Evolutionary conservation across 2,329 filamentous ascomycete genomes (phyloP), one percentile per base, ranked within the genome.

Genomic region (Saccharata proteae): DNA sequence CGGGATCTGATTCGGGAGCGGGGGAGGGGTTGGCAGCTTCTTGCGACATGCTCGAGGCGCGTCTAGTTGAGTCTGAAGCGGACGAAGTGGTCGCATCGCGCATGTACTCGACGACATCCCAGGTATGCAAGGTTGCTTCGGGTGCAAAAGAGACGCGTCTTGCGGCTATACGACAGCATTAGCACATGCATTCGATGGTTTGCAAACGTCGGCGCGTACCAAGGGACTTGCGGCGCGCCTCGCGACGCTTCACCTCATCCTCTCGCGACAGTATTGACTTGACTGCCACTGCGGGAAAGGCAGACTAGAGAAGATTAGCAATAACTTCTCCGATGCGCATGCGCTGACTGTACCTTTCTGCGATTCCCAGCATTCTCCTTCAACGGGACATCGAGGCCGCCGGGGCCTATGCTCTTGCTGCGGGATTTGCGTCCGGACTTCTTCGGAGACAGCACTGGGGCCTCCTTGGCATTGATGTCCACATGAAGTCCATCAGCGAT

Each of bases 101-200:
- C 51, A 76, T 70, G 40, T 86, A 80, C 48, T 96, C 88, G 26
- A 94, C 74, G 34, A 90, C 86, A 49, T 96, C 86, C 69, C 93
- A 96, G 1, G 90, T 98, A 52, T 98, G 90, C 20, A 98, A 67
- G 3, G 90, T 98, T 9, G 90, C 90, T 58, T 98, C 90, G 1
- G 90, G 90, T 4, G 90, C 90, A 56, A 98, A 98, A 0, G 88
- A 96, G 19, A 98, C 90, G 49, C 90, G 76, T 47, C 90, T 76
- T 52, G 90, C 93, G 28, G 88, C 71, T 70, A 37, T 23, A 14
- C 26, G 48, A 14, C 5, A 10, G 6, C 17, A 13, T 8, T 5
- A 11, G 40, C 51, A 19, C 51, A 42, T 29, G 15, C 14, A 10
- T 20, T 1, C 29, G 2, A 20, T 14, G 16, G 6, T 7, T n/a